phyloP scores from a whole-genome alignment of 257 asterid genomes.

The Fraxinus cuspidata region DNA sequence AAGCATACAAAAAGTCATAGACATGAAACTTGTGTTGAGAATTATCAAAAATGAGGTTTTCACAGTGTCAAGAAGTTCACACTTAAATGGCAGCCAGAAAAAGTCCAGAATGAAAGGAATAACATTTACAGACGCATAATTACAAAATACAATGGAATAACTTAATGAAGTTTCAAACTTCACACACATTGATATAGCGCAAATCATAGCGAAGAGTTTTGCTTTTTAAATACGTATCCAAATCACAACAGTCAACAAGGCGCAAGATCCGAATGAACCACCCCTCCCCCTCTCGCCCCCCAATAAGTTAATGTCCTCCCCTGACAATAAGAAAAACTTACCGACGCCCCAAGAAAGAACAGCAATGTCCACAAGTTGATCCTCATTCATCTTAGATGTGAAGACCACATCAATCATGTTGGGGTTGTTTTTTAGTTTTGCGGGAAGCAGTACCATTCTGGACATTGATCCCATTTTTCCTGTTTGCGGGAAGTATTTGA shows the following conservation, averaged over 20 bases:
- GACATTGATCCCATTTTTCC: constrained; percentile 29
- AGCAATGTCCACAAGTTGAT: constrained; percentile 28
- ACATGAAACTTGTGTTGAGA: neutral
- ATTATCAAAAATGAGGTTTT: neutral
- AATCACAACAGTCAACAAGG: constrained; percentile 32
- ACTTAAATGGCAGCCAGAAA: neutral
- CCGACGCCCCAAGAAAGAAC: constrained; percentile 32
- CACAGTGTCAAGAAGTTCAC: neutral
- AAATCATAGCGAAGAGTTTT: constrained; percentile 30
- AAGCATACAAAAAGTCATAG: neutral
- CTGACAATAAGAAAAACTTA: constrained; percentile 31
- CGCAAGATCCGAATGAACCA: constrained; percentile 9
- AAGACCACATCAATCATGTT: constrained; percentile 23
- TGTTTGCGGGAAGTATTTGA: constrained; percentile 27
- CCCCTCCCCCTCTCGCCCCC: constrained; percentile 8
- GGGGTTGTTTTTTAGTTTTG: constrained; percentile 29
- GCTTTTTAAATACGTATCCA: constrained; percentile 26
- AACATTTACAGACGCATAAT: constrained; percentile 21
- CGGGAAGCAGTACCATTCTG: constrained; percentile 31
- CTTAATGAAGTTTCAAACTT: constrained; percentile 50
- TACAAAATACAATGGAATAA: constrained; percentile 26
- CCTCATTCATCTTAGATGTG: constrained; percentile 32
- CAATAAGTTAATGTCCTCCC: constrained; percentile 33
- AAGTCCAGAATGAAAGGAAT: neutral
- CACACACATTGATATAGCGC: constrained; percentile 37